These are phyloP conservation scores for Cocos nucifera DNA, from an alignment of 176 grass and related monocot species.

Conservation along the genomic window DNA sequence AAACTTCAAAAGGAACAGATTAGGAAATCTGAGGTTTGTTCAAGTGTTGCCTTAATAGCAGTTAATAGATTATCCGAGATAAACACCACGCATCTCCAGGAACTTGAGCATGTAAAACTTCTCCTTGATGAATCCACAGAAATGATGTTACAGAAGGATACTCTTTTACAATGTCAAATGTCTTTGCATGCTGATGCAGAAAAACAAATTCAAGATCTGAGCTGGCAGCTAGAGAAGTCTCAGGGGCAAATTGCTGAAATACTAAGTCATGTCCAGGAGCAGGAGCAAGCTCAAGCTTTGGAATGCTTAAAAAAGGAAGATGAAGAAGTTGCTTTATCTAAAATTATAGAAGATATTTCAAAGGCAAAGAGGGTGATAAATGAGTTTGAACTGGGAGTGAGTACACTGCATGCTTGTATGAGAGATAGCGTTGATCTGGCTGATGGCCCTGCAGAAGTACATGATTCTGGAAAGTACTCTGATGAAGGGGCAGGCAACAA, in stretches of 20 bases:
- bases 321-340: conserved; percentile 36
- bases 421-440: conserved; percentile 19
- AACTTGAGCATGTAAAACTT: conserved; percentile 27
- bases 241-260: conserved; percentile 32
- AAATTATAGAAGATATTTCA: conserved; percentile 35
- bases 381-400: conserved; percentile 38
- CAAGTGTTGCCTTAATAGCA: conserved; percentile 17
- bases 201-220: conserved; percentile 29
- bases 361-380: conserved; percentile 49
- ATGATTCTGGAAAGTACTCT: background rate
- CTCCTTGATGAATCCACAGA: conserved; percentile 50
- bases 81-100: conserved; percentile 20
- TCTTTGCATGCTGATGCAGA: conserved; percentile 34
- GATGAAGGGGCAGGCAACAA: conserved; percentile 35
- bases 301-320: conserved; percentile 46
- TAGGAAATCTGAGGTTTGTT: conserved; percentile 10
- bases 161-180: conserved; percentile 35
- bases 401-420: conserved; percentile 25
- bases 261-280: conserved; percentile 32
- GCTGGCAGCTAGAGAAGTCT: conserved; percentile 41
- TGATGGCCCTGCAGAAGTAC: background rate
- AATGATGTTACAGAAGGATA: conserved; percentile 44
- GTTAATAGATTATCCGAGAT: conserved; percentile 13
- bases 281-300: conserved; percentile 10
- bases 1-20: conserved; percentile 10